Evolutionary conservation across 2,329 filamentous ascomycete species (phyloP).

Genomic region (Bipolaris bicolor): DNA sequence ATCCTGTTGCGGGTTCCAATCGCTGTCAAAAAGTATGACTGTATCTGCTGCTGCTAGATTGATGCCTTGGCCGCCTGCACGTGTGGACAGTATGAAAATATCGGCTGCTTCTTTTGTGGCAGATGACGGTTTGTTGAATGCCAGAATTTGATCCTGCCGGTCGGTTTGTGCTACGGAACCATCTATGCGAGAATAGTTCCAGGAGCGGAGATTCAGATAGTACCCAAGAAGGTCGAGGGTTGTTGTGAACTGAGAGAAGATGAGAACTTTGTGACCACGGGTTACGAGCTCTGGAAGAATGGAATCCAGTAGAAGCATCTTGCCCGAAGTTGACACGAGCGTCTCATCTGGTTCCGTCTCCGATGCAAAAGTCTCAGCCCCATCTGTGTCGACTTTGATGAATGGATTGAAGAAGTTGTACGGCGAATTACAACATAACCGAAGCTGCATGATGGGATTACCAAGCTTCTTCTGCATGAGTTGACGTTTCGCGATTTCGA

Average conservation of each 20-base stretch:
- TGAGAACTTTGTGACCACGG: slow-evolving; percentile 84
- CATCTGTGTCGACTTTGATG: slow-evolving; percentile 55
- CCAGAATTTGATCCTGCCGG: slow-evolving; percentile 56
- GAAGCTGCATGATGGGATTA: slow-evolving; percentile 89
- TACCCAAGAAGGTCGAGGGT: slow-evolving; percentile 90
- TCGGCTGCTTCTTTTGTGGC: slow-evolving; percentile 52
- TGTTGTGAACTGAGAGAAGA: slow-evolving; percentile 96
- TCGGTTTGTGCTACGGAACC: slow-evolving; percentile 77
- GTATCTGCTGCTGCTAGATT: slow-evolving; percentile 92
- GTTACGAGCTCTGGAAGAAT: slow-evolving; percentile 77
- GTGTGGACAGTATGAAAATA: slow-evolving; percentile 86
- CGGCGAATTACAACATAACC: slow-evolving; percentile 89
- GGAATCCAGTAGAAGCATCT: slow-evolving; percentile 92
- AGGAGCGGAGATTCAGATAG: slow-evolving; percentile 80
- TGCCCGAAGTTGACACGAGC: slow-evolving; percentile 86
- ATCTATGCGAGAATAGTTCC: slow-evolving; percentile 88
- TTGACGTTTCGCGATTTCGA: slow-evolving; percentile 83
- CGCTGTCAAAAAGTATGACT: slow-evolving; percentile 85
- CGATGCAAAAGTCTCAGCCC: slow-evolving; percentile 53
- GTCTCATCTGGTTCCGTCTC: slow-evolving; percentile 71
- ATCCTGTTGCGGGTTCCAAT: slow-evolving; percentile 98
- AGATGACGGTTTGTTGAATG: slow-evolving; percentile 53
- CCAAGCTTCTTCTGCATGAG: slow-evolving; percentile 91
- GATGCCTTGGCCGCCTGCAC: slow-evolving; percentile 93
- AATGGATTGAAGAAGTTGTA: slow-evolving; percentile 98